A percentile compares a stretch with the other conserved stretches of the same genome.
phyloP scores from a whole-genome alignment of 176 grass and related monocot species.

The Sorghum bicolor region Sorghum_bicolor_NCBIv3 NC_012873.2:132001-132500 shows the following conservation, averaged over 20 bases:
- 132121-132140: conserved; percentile 6
- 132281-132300: not conserved
- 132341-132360: not conserved
- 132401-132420: conserved; percentile 70
- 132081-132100: not conserved
- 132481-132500: conserved; percentile 86
- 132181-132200: conserved; percentile 8
- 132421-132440: conserved; percentile 60
- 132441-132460: conserved; percentile 80
- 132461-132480: conserved; percentile 85
- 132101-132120: not conserved
- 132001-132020: not conserved
- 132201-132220: not conserved
- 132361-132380: not conserved
- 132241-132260: not conserved
- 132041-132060: not conserved
- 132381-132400: conserved; percentile 76
- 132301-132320: not conserved
- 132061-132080: not conserved
- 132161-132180: conserved; percentile 15
- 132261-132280: not conserved
- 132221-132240: not conserved
- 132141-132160: not conserved
- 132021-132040: not conserved
- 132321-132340: not conserved